These are phyloP conservation scores for Cyclotella cryptica DNA, from an alignment of 108 stramenopile genomes.

Conservation along the genomic window DNA sequence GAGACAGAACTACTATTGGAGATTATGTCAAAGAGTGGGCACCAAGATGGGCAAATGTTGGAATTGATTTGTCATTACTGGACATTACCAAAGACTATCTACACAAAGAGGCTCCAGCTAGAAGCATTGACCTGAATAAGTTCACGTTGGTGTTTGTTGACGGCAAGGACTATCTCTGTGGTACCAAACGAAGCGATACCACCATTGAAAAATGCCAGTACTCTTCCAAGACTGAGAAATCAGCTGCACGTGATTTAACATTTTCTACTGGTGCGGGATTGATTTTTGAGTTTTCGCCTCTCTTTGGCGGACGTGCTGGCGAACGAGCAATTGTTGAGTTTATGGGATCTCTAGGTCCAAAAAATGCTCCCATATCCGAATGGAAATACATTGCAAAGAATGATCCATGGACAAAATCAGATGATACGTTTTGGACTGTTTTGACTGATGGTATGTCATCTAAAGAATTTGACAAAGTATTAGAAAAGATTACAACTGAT, in stretches of 20 bases:
- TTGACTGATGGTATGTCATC: background rate
- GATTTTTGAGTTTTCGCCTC: constrained; percentile 12
- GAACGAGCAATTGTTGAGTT: constrained; percentile 1
- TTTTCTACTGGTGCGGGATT: constrained; percentile 12
- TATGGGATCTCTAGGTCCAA: constrained; percentile 6
- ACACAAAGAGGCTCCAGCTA: background rate
- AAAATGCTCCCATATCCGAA: constrained; percentile 2
- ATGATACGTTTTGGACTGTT: background rate
- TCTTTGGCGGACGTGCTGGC: constrained; percentile 2
- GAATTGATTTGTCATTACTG: constrained; percentile 5
- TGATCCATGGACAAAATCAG: background rate
- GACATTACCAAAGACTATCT: constrained; percentile 15
- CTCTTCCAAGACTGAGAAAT: constrained; percentile 14
- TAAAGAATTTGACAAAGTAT: background rate
- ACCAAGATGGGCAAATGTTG: constrained; percentile 24
- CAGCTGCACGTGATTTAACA: constrained; percentile 5
- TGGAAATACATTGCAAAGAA: constrained; percentile 23
- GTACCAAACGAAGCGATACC: background rate
- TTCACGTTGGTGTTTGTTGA: constrained; percentile 6
- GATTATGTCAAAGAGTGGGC: constrained; percentile 13
- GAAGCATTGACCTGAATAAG: background rate
- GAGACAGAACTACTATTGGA: constrained; percentile 21
- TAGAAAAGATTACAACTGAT: background rate
- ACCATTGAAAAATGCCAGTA: constrained; percentile 4
- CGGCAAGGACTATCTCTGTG: constrained; percentile 8